Conservation (phyloP, 2,329 filamentous ascomycete genomes). For the Stachybotrys elegans region DNA sequence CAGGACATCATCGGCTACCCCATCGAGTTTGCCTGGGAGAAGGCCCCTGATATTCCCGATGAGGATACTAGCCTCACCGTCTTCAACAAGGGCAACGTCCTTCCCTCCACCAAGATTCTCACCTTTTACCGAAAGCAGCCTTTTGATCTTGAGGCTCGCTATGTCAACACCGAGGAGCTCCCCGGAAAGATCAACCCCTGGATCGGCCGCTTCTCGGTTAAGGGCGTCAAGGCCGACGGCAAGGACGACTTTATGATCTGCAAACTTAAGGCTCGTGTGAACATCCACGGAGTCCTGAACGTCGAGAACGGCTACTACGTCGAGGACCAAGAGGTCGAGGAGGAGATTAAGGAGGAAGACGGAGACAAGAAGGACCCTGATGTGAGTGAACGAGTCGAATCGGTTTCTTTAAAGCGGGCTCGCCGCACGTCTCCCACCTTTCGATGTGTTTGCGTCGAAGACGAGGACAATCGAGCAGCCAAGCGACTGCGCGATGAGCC, state of each 20-base stretch:
- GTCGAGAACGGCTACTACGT: slow-evolving; percentile 97
- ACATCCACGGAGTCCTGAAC: slow-evolving; percentile 93
- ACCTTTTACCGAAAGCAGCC: slow-evolving; percentile 99
- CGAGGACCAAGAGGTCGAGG: slow-evolving; percentile 95
- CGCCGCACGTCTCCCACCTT: slow-evolving; percentile 2
- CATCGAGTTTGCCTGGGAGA: slow-evolving; percentile 98
- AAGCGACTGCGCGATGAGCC: no score
- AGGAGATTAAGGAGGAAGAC: slow-evolving; percentile 75
- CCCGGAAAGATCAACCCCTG: slow-evolving; percentile 89
- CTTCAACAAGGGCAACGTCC: slow-evolving; percentile 93
- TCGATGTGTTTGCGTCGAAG: background rate
- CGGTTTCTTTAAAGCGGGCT: slow-evolving; percentile 3
- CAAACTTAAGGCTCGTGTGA: slow-evolving; percentile 97
- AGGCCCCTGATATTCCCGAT: slow-evolving; percentile 95
- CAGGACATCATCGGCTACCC: slow-evolving; percentile 98
- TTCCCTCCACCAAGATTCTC: slow-evolving; percentile 98
- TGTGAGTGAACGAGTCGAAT: no score
- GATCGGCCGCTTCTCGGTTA: slow-evolving; percentile 97
- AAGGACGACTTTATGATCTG: slow-evolving; percentile 99
- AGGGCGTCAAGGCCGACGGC: slow-evolving; percentile 88
- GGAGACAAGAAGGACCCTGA: slow-evolving; percentile 63
- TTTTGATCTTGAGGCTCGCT: slow-evolving; percentile 93
- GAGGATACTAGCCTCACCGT: slow-evolving; percentile 97
- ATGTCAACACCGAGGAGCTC: slow-evolving; percentile 78
- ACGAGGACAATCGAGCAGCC: background rate